Evolutionary conservation across 1,284 basidiomycete genomes (phyloP).

Genomic region (Rhodotorula sp.): DNA sequence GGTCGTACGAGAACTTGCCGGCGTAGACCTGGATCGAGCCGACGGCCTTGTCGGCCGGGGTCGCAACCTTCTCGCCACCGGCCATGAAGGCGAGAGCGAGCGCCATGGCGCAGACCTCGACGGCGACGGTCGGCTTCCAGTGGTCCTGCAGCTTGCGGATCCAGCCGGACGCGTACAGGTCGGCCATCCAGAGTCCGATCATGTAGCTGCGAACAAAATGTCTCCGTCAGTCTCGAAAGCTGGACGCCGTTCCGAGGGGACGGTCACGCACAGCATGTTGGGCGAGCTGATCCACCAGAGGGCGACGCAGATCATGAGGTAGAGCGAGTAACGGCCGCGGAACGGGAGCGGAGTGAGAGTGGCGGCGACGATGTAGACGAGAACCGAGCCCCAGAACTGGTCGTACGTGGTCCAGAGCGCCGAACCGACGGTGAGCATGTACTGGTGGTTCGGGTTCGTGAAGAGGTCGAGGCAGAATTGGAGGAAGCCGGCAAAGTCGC

Average conservation of each 20-base stretch:
- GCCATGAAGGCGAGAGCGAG: slow-evolving; percentile 47
- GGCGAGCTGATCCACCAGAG: slow-evolving; percentile 48
- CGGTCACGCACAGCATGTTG: slow-evolving; percentile 45
- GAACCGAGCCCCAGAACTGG: slow-evolving; percentile 53
- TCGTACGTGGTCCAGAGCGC: slow-evolving; percentile 53
- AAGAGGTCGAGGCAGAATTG: slow-evolving; percentile 50
- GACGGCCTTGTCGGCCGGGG: slow-evolving; percentile 46
- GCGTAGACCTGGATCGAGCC: slow-evolving; percentile 48
- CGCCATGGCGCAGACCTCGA: slow-evolving; percentile 48
- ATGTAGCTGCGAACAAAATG: slow-evolving; percentile 46
- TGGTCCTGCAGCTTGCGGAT: slow-evolving; percentile 51
- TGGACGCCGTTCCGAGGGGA: not conserved
- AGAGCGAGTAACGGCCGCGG: slow-evolving; percentile 49
- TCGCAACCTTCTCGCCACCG: slow-evolving; percentile 49
- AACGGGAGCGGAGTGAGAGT: slow-evolving; percentile 48
- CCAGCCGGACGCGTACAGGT: slow-evolving; percentile 51
- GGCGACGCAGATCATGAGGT: slow-evolving; percentile 44
- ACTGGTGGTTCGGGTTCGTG: slow-evolving; percentile 51
- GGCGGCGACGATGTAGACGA: slow-evolving; percentile 51
- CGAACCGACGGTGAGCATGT: slow-evolving; percentile 51
- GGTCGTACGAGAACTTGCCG: slow-evolving; percentile 49
- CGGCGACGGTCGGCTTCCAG: slow-evolving; percentile 49
- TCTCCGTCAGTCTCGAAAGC: slow-evolving; percentile 10
- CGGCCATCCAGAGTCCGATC: slow-evolving; percentile 49
- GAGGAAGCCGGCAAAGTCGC: slow-evolving; percentile 49